These are phyloP conservation scores for Xerocomus nothofagi DNA, from an alignment of 1,284 basidiomycete genomes.

Conservation along the genomic window DNA sequence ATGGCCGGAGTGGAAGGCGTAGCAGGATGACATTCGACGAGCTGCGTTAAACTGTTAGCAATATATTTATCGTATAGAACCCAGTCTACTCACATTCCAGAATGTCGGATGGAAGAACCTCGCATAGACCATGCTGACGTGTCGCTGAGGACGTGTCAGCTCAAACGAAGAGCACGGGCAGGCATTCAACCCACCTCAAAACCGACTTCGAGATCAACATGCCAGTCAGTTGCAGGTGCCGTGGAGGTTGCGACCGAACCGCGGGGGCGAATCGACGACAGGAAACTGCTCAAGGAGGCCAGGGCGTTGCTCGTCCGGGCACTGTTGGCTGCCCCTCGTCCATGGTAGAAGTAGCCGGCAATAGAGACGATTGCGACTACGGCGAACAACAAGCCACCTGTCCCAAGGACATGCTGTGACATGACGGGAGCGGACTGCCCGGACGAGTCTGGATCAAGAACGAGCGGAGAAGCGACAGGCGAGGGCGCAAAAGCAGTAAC, in stretches of 20 bases:
- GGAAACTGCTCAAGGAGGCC: slow-evolving; percentile 10
- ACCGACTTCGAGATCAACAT: slow-evolving; percentile 11
- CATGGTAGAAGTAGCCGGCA: slow-evolving; percentile 17
- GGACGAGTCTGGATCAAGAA: neutral
- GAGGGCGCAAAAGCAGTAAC: slow-evolving; percentile 8
- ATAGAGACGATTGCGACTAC: slow-evolving; percentile 19
- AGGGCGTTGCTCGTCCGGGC: slow-evolving; percentile 2
- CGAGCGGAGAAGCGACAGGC: slow-evolving; percentile 1
- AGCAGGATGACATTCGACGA: slow-evolving; percentile 19
- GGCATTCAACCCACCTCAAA: slow-evolving; percentile 9
- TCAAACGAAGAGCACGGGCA: neutral
- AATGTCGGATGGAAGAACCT: slow-evolving; percentile 25
- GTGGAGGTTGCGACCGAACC: neutral
- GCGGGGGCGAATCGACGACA: slow-evolving; percentile 10
- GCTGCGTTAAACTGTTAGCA: slow-evolving; percentile 2
- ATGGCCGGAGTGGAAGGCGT: slow-evolving; percentile 21
- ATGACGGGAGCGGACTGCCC: slow-evolving; percentile 5
- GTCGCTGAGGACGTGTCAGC: slow-evolving; percentile 6
- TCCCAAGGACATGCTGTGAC: slow-evolving; percentile 10
- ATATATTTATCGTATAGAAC: accelerated
- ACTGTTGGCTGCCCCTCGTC: neutral
- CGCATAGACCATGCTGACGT: slow-evolving; percentile 28
- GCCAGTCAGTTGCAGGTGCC: neutral
- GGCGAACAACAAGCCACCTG: slow-evolving; percentile 23
- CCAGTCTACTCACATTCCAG: slow-evolving; percentile 21